Evolutionary conservation across 2,329 filamentous ascomycete species (phyloP), one percentile per base, ranked within the genome.

Genomic region (Alternaria angustiovoidea): DNA sequence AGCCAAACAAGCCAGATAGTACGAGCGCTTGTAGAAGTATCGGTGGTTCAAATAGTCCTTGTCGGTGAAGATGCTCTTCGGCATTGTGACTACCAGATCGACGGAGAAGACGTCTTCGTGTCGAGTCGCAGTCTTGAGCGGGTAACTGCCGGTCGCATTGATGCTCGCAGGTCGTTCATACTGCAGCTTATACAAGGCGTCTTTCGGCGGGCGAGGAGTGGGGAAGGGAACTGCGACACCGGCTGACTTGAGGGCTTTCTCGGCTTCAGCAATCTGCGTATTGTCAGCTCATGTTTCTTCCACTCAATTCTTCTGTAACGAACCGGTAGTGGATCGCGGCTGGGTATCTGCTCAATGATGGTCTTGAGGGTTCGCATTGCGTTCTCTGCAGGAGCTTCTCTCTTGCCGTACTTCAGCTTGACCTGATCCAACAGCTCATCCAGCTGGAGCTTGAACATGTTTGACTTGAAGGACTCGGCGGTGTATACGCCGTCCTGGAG

Each of bases 1-100:
- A 14, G 93, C 89, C 57, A 98, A 82, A 65, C 91, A 92, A 34
- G 94, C 92, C 51, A 98, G 82, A 74, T 96, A 98, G 79, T 94
- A 98, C 12, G 95, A 91, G 64, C 94, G 85, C 73, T 97, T 96
- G 81, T 97, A 94, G 75, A 97, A 97, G 80, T 96, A 98, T 62
- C 95, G 88, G 82, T 95, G 86, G 77, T 97, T 93, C 51, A 94
- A 85, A 76, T 94, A 97, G 79, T 99, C 95, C 80, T 98, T 98
- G 44, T 96, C 92, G 73, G 97, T 93, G 71, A 98, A 94, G 12
- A 97, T 80, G 1, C 86, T 81, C 58, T 82, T 71, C 5, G 95
- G 94, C 88, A 99, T 96, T 48, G 91, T 91, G 16, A 96, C 88
- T 6, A 94, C 88, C 85, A 98, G 87, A 78, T 98, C 94, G 61